Evolutionary conservation across 768 basidiomycete species (phyloP).

Genomic region (Pholiota conissans): DNA sequence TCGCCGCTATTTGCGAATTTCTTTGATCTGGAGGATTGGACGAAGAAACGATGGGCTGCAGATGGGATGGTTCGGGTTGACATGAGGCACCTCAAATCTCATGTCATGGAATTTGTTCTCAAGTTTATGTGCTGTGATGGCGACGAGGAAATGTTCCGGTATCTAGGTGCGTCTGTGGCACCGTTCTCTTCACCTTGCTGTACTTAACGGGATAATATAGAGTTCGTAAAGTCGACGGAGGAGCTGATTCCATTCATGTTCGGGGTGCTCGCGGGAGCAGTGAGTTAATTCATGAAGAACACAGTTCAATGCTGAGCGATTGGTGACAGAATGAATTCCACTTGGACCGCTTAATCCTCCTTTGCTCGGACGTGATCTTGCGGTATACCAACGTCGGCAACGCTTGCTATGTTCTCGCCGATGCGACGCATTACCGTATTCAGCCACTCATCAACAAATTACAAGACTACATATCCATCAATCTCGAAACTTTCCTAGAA

Average conservation of each 20-base stretch:
- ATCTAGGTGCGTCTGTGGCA: constrained; percentile 49
- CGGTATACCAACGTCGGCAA: constrained; percentile 70
- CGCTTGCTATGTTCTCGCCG: constrained; percentile 75
- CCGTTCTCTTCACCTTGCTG: too few species aligned
- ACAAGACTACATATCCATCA: constrained; percentile 77
- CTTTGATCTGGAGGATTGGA: constrained; percentile 86
- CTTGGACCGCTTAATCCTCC: constrained; percentile 77
- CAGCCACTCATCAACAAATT: constrained; percentile 65
- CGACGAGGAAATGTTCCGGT: constrained; percentile 67
- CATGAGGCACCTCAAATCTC: constrained; percentile 72
- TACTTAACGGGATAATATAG: too few species aligned
- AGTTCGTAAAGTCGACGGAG: constrained; percentile 65
- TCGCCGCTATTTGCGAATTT: constrained; percentile 84
- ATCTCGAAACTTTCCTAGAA: constrained; percentile 88
- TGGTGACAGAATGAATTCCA: constrained; percentile 76
- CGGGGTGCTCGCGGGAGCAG: constrained; percentile 81
- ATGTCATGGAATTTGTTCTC: constrained; percentile 74
- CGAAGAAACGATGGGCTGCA: constrained; percentile 52
- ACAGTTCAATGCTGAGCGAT: neutral
- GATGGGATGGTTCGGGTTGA: constrained; percentile 61
- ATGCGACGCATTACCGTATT: constrained; percentile 80
- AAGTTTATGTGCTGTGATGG: constrained; percentile 76
- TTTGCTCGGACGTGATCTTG: constrained; percentile 80
- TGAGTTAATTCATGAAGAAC: constrained; percentile 31
- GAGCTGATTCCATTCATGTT: constrained; percentile 86